phyloP scores from a whole-genome alignment of 2,329 filamentous ascomycete species.

The Magnaporthiopsis incrustans region DNA sequence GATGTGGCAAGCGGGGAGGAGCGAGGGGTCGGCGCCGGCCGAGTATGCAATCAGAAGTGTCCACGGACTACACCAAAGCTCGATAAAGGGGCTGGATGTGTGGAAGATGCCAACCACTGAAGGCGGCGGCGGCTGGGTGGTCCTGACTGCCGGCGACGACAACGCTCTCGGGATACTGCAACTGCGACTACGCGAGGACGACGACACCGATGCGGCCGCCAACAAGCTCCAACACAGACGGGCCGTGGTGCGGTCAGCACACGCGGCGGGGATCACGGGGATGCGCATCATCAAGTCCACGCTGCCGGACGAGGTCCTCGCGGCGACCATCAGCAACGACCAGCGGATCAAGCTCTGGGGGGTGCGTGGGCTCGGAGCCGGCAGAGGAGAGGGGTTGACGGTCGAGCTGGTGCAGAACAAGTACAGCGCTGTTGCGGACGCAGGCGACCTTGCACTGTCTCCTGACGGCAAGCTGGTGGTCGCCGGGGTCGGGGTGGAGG shows the following conservation, averaged over 20 bases:
- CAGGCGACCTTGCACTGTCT: conserved; percentile 35
- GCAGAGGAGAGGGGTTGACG: conserved; percentile 12
- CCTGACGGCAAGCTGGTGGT: conserved; percentile 29
- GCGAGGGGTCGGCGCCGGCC: conserved; percentile 7
- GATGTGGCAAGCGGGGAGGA: conserved; percentile 38
- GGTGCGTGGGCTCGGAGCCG: conserved; percentile 17
- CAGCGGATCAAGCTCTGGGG: conserved; percentile 52
- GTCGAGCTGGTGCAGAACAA: conserved; percentile 38
- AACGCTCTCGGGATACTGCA: conserved; percentile 59
- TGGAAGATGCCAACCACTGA: background rate
- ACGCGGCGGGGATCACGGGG: conserved; percentile 65
- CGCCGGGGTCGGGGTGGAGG: conserved; percentile 39
- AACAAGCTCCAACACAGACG: background rate
- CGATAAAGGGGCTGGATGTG: conserved; percentile 60
- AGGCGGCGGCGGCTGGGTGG: conserved; percentile 24
- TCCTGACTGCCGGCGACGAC: conserved; percentile 82
- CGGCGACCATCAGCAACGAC: conserved; percentile 41
- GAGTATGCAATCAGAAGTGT: conserved; percentile 21
- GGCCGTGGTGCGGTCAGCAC: conserved; percentile 36
- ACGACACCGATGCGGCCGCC: background rate
- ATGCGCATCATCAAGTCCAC: conserved; percentile 27
- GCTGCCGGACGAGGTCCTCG: background rate
- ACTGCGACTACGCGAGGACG: conserved; percentile 26
- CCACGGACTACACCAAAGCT: conserved; percentile 64
- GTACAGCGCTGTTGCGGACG: conserved; percentile 54